phyloP scores from a whole-genome alignment of 257 asterid genomes.

The Solanum virginianum region DNA sequence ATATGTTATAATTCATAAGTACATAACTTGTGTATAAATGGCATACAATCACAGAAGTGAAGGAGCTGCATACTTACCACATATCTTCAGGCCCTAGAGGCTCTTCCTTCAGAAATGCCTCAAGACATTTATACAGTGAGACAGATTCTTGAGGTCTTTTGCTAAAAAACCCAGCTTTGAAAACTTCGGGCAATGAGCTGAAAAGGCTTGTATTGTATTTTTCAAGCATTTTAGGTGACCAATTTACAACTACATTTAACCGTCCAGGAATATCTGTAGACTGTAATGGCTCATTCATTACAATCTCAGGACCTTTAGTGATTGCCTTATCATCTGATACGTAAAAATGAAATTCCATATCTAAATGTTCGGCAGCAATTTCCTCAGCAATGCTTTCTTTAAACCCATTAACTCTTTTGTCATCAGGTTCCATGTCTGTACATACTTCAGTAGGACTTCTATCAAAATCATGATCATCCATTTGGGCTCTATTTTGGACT shows the following conservation, averaged over 20 bases:
- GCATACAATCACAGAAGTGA: background rate
- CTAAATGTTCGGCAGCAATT: constrained; percentile 22
- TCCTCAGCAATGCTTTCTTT: constrained; percentile 26
- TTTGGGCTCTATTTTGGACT: constrained; percentile 23
- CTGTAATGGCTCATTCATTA: constrained; percentile 40
- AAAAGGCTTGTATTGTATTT: constrained; percentile 34
- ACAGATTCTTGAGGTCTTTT: constrained; percentile 71
- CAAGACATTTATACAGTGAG: constrained; percentile 84
- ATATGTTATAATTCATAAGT: background rate
- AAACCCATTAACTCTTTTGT: constrained; percentile 19
- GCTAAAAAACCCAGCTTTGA: constrained; percentile 46
- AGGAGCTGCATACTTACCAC: constrained; percentile 62
- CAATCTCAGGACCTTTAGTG: constrained; percentile 32
- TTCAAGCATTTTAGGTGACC: constrained; percentile 56
- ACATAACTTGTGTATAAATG: background rate
- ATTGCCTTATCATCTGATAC: constrained; percentile 55
- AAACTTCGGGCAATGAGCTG: constrained; percentile 66
- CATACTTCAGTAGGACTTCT: constrained; percentile 20
- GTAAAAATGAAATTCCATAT: constrained; percentile 44
- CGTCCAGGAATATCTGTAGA: constrained; percentile 27
- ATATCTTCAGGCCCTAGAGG: constrained; percentile 99
- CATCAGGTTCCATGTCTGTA: constrained; percentile 16
- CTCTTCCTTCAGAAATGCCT: constrained; percentile 94
- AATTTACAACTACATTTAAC: constrained; percentile 52
- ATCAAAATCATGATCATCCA: constrained; percentile 15